Base-by-base conservation (phyloP, 352 stramenopile species). In the Phytophthora pistaciae region DNA sequence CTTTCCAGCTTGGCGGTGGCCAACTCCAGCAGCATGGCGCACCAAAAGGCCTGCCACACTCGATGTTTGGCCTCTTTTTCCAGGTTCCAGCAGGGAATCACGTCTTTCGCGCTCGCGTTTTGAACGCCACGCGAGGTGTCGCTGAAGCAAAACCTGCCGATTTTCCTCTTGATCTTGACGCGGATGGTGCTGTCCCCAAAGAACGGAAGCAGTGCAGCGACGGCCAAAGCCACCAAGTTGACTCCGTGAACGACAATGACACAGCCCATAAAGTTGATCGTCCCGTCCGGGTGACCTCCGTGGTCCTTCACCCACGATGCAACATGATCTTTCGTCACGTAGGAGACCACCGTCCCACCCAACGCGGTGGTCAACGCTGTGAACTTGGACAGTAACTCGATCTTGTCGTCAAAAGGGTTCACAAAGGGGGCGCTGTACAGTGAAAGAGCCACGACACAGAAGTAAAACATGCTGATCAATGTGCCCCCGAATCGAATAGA, bases 31-130 rank as follows among this genome's bases (percentile, higher is more conserved):
- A 53, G 46, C 25, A 53, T 16, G 3, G 46, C 20, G 6, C 46
- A n/a, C 46, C 46, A 53, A 53, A 53, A 53, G 8, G 46, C 3
- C 9, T 53, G 46, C 46, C 46, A 53, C 6, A 53, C 20, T 3
- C 46, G 46, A 7, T 53, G 46, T 25, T 53, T 53, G 4, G 46
- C 46, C 25, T 53, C n/a, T 27, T 53, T 53, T 53, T 53, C 9
- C 9, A 27, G 7, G 16, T 53, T 53, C 46, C 46, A 53, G 8
- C 16, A 27, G n/a, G 7, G 25, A 8, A 53, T 27, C 18, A 53
- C 46, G 46, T 27, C 46, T 18, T 53, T 33, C 3, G 29, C 29
- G 29, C 36, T 44, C 13, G 36, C 36, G 13, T 44, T 44, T 9
- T 44, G 36, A 44, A 44, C 1, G 36, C 36, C 36, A 18, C 36